Base-by-base conservation (phyloP, 2,329 filamentous ascomycete genomes). In the Alternaria gaisen region DNA sequence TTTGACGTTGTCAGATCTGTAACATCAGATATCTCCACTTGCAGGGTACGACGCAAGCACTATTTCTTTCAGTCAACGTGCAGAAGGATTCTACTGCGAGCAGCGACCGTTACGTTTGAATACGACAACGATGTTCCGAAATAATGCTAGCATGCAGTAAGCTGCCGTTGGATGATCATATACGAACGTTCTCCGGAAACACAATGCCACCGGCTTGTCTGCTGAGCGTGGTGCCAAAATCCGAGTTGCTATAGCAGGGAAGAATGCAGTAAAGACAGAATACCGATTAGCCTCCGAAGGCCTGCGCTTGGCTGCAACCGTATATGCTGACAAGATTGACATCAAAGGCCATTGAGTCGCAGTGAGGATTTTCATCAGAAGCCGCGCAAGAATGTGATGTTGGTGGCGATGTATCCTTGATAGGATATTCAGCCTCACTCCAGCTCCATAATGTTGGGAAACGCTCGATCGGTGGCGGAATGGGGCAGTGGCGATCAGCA, bases 401-500 rank as follows among this genome's bases (percentile, higher is more conserved):
- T 11, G 20, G 46, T 50, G 30, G 30, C 46, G 20, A 50, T 50
- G 3, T 34, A 5, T 32, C 34, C 30, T 36, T 50, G 46, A 34
- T 48, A 3, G 20, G 24, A 5, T 18, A 5, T 50, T 50, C 46
- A 50, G 46, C 46, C 20, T 50, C 46, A 36, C n/a, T 50, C 11
- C 30, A 50, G 30, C 46, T 20, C n/a, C 30, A 20, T 48, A 48
- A 34, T 48, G 46, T 34, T 50, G 46, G 46, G 20, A 50, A 42
- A 50, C 46, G 30, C 46, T 50, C 32, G 46, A 50, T 50, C 46
- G 20, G 46, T 50, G 20, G 30, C 46, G 32, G 32, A n/a, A 22
- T n/a, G 20, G 46, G 32, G 46, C 46, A 36, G 30, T 50, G 46
- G 46, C 46, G 46, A 50, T 50, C 46, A 24, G 18, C 46, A 50